Base-by-base conservation (phyloP, 2,329 filamentous ascomycete species). In the Pseudogymnoascus sp. region DNA sequence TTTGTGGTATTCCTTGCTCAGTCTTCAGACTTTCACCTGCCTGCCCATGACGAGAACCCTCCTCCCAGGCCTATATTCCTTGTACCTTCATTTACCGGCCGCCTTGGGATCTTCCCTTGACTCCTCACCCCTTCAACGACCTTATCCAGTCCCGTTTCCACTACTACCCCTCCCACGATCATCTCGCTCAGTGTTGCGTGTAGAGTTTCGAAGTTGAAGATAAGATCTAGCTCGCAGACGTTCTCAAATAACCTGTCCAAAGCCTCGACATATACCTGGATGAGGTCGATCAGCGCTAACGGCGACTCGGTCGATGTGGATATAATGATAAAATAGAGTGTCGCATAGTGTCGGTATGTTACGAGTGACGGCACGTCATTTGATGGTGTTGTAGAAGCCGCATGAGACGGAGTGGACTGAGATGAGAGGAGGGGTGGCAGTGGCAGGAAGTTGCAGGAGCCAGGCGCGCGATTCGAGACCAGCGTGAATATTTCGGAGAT, bases 161-260 rank as follows among this genome's bases (percentile, higher is more conserved):
- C 87, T 14, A 97, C 93, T 12, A 97, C 91, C 0, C 93, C 93
- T 12, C 93, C 93, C 14, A 96, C 90, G 63, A 97, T 89, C 91
- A 97, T 96, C 80, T 97, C 93, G 64, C 87, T 88, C 8, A 97
- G 79, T 14, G 92, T 87, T 7, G 93, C 90, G 79, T 99, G 95
- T 71, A 99, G 81, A 14, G 92, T 96, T 82, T 99, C 95, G 71
- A 96, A 99, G 75, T 97, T 97, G 80, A 99, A 99, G 75, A 99
- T 99, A 69, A 99, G 83, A 76, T 99, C 93, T 62, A 97, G 81
- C 79, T 99, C 95, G 82, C 95, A 99, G 8, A 99, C 95, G 74
- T 99, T 97, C 78, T 97, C 95, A 74, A 99, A 99, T 42, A 99
- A 82, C 67, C 91, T 87, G 75, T 99, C 95, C 37, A 99, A 84